Conservation (phyloP, 495 filamentous ascomycete species). For the Xylaria telfairii region DNA sequence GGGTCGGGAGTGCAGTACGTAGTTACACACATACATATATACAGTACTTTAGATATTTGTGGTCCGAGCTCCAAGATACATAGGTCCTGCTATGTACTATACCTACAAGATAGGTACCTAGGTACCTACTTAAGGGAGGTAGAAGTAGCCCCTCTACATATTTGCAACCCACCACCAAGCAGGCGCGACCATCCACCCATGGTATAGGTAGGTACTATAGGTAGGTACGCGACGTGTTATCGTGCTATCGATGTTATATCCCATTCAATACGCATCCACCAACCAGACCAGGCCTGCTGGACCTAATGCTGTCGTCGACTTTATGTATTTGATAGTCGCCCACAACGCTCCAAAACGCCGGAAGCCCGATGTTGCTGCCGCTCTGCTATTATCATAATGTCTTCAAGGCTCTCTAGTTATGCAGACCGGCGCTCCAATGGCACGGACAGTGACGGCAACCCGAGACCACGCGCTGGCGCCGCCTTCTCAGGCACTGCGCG, state of each 20-base stretch:
- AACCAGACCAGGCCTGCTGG: too few species aligned
- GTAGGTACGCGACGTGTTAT: conserved; percentile 18
- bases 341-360: conserved; percentile 25
- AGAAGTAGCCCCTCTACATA: neutral
- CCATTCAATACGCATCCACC: too few species aligned
- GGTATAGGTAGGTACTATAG: neutral
- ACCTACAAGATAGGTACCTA: neutral
- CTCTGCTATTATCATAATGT: conserved; percentile 41
- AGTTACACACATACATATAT: neutral
- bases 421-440: conserved; percentile 50
- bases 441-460: conserved; percentile 43
- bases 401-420: conserved; percentile 43
- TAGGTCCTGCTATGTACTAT: neutral
- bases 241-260: conserved; percentile 15
- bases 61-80: neutral
- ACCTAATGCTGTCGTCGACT: neutral
- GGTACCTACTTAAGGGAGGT: neutral
- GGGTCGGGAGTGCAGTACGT: neutral
- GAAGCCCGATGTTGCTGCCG: conserved; percentile 33
- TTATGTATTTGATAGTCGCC: conserved; percentile 14
- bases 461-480: conserved; percentile 45
- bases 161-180: conserved; percentile 1
- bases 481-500: conserved; percentile 34
- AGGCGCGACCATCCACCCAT: neutral
- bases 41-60: neutral